Percentiles rank a stretch among this genome's conserved stretches.
Evolutionary conservation across 2,329 filamentous ascomycete genomes (phyloP).

Genomic region (Fusarium penzigii): DNA sequence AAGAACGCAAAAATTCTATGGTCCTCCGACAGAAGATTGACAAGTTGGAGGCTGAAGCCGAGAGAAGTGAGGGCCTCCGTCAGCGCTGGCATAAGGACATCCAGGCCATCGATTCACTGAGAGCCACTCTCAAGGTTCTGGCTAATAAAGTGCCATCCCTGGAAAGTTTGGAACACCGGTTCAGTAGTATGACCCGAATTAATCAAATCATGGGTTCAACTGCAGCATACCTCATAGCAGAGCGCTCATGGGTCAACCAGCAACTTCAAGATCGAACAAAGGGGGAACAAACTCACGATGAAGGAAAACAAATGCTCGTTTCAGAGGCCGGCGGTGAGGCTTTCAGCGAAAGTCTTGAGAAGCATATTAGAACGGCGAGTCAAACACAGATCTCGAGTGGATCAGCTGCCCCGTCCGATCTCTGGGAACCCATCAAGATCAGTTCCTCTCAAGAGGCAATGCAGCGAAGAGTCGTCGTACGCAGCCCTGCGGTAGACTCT

Average conservation of each 20-base stretch:
- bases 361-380: not conserved
- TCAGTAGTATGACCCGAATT: constrained; percentile 30
- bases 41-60: constrained; percentile 23
- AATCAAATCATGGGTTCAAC: constrained; percentile 32
- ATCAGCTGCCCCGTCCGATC: not conserved
- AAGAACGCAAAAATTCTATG: constrained; percentile 11
- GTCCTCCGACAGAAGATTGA: constrained; percentile 22
- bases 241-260: constrained; percentile 32
- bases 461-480: constrained; percentile 35
- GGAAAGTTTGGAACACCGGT: constrained; percentile 23
- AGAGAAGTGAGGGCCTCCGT: constrained; percentile 19
- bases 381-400: not conserved
- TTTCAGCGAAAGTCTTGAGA: not conserved
- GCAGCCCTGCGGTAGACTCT: constrained; percentile 29
- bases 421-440: not conserved
- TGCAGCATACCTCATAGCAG: constrained; percentile 29
- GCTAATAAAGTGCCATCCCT: constrained; percentile 26
- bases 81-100: constrained; percentile 32
- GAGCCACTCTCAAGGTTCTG: constrained; percentile 26
- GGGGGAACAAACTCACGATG: not conserved
- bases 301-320: not conserved
- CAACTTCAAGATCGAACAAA: constrained; percentile 16
- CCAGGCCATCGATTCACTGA: constrained; percentile 26
- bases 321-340: not conserved
- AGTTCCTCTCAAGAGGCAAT: constrained; percentile 7